Evolutionary conservation across 2,329 filamentous ascomycete species (phyloP), one percentile per base, ranked within the genome.

Genomic region (Phaeomoniella chlamydospora): DNA sequence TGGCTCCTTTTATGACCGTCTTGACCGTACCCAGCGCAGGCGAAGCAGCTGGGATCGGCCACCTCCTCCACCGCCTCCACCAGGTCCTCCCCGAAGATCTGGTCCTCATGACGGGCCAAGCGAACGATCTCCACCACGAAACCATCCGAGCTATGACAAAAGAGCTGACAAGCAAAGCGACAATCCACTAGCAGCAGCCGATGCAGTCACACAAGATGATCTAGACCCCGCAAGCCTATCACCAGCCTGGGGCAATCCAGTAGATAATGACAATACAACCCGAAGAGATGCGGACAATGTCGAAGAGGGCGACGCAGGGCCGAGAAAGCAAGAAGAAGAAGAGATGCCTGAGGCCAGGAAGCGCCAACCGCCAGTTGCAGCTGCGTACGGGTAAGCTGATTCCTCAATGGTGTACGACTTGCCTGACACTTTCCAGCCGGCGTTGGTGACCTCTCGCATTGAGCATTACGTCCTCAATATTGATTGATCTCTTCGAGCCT

Each of bases 291-390:
- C 44, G 41, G 39, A 44, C 37, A 39, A 39, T 6, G 41, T 39
- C 31, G 42, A 45, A 13, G 44, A 43, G 18, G 38, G 37, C 33
- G 45, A 48, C 16, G 41, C 43, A 15, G 50, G 50, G 22, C 44
- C 45, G 33, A 41, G 48, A 40, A 49, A 48, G 33, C 52, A 54
- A 44, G 43, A 49, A 15, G 55, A 55, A 32, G 54, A 57, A 35
- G 42, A 45, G 11, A 44, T 40, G 17, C 46, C 48, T 18, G 56
- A 51, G 38, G 38, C 46, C n/a, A 58, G 55, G 45, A 50, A 52
- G 35, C 52, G 51, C 16, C 53, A 56, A 38, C 58, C 58, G n/a
- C 47, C 54, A 14, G 55, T 61, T 29, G 57, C 51, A 9, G 54
- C 49, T 38, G 59, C 59, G 35, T 62, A 61, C 50, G 48, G 48